Conservation (phyloP, 495 filamentous ascomycete species). For the Hyphodiscus hymeniophilus region DNA sequence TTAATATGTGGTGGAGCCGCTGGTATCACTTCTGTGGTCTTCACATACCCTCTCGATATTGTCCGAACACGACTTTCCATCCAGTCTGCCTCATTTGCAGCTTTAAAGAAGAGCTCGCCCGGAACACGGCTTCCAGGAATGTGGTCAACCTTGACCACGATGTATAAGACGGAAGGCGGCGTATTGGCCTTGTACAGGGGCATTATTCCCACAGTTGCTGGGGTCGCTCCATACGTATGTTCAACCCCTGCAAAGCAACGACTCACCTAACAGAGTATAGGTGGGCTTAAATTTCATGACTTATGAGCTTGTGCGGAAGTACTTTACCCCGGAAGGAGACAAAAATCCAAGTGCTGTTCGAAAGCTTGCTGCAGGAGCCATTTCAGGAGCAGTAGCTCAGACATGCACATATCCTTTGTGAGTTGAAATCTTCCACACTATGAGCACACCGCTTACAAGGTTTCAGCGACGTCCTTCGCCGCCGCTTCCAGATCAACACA, state of each 20-base stretch:
- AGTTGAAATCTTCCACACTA: conserved; percentile 26
- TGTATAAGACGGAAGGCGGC: conserved; percentile 91
- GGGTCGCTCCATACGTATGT: conserved; percentile 85
- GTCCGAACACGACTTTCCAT: conserved; percentile 93
- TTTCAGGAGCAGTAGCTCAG: conserved; percentile 93
- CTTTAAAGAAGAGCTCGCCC: conserved; percentile 46
- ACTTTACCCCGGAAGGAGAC: conserved; percentile 81
- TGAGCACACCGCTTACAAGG: conserved; percentile 5
- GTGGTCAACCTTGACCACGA: conserved; percentile 72
- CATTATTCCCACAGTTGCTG: conserved; percentile 86
- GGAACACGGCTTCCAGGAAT: conserved; percentile 76
- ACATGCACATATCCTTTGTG: conserved; percentile 98
- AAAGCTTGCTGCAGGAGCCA: conserved; percentile 81
- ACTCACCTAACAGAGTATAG: conserved; percentile 32
- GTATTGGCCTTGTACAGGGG: conserved; percentile 78
- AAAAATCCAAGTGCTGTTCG: conserved; percentile 70
- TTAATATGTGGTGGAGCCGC: conserved; percentile 81
- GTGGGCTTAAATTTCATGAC: conserved; percentile 98
- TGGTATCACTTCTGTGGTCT: conserved; percentile 84
- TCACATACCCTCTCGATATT: conserved; percentile 82
- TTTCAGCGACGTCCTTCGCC: conserved; percentile 80
- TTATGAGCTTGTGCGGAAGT: conserved; percentile 80
- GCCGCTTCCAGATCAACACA: conserved; percentile 96
- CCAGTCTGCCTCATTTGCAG: conserved; percentile 86
- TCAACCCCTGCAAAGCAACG: neutral